Evolutionary conservation across 805 yeast genomes (phyloP).

Genomic region (Pichia rugopelliculosa): DNA sequence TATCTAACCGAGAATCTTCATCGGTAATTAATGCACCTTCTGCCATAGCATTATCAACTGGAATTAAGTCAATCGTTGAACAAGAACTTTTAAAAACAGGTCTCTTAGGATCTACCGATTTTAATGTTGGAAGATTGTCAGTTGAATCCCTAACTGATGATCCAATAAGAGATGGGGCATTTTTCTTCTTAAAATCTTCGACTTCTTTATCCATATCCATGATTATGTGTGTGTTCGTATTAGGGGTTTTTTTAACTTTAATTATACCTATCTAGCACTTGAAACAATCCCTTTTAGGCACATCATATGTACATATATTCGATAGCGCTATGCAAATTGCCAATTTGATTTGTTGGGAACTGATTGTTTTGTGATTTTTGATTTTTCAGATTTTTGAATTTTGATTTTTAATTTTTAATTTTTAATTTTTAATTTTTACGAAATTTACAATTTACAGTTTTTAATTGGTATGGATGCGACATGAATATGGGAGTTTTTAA

Average conservation of each 20-base stretch:
- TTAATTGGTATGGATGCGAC: too few relatives aligned
- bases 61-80: constrained; percentile 20
- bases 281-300: not conserved
- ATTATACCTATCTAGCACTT: too few relatives aligned
- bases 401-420: too few relatives aligned
- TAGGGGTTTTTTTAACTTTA: too few relatives aligned
- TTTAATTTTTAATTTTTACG: too few relatives aligned
- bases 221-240: not conserved
- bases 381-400: too few relatives aligned
- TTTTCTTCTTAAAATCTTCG: constrained; percentile 42
- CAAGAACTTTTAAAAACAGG: constrained; percentile 37
- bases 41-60: constrained; percentile 30
- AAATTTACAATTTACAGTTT: too few relatives aligned
- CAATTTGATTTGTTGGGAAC: not conserved
- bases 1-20: constrained; percentile 47
- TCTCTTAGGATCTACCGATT: constrained; percentile 18
- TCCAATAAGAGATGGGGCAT: constrained; percentile 47
- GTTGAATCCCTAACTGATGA: constrained; percentile 32
- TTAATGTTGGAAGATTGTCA: constrained; percentile 8
- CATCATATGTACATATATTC: too few relatives aligned
- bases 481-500: too few relatives aligned
- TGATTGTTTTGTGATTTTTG: too few relatives aligned
- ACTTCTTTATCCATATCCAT: constrained; percentile 50
- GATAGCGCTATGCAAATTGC: too few relatives aligned
- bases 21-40: constrained; percentile 54